phyloP scores from a whole-genome alignment of 371 early-diverging fungal species.

The Rhizopus stolonifer region DNA sequence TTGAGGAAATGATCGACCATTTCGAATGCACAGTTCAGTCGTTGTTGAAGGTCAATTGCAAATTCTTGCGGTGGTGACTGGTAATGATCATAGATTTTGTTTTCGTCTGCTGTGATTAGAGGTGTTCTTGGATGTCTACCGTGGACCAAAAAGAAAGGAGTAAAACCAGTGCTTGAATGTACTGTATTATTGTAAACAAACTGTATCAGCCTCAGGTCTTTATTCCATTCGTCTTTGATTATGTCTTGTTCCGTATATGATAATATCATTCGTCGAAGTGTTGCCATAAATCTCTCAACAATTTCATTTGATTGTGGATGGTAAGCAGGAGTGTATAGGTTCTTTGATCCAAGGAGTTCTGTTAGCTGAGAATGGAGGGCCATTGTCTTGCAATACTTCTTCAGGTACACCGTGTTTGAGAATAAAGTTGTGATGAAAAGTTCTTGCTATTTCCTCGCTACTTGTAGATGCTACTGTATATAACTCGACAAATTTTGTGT shows the following conservation, averaged over 20 bases:
- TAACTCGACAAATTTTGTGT: neutral
- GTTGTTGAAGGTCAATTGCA: slow-evolving; percentile 1
- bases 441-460: neutral
- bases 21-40: slow-evolving; percentile 2
- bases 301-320: slow-evolving; percentile 14
- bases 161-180: neutral
- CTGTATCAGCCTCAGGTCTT: slow-evolving; percentile 1
- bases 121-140: slow-evolving; percentile 8
- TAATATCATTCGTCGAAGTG: neutral
- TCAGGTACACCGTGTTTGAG: neutral
- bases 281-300: slow-evolving; percentile 5
- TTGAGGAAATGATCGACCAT: slow-evolving; percentile 1
- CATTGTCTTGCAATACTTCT: neutral
- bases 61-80: slow-evolving; percentile 1
- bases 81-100: slow-evolving; percentile 1
- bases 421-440: neutral
- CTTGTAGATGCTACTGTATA: neutral
- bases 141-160: slow-evolving; percentile 10
- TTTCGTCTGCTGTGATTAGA: neutral
- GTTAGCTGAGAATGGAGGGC: neutral
- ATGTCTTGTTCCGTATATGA: neutral
- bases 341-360: neutral
- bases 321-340: slow-evolving; percentile 6
- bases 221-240: neutral
- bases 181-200: slow-evolving; percentile 5